Evolutionary conservation across 345 rosid genomes (phyloP).

Genomic region (Eucalyptus marginata): DNA sequence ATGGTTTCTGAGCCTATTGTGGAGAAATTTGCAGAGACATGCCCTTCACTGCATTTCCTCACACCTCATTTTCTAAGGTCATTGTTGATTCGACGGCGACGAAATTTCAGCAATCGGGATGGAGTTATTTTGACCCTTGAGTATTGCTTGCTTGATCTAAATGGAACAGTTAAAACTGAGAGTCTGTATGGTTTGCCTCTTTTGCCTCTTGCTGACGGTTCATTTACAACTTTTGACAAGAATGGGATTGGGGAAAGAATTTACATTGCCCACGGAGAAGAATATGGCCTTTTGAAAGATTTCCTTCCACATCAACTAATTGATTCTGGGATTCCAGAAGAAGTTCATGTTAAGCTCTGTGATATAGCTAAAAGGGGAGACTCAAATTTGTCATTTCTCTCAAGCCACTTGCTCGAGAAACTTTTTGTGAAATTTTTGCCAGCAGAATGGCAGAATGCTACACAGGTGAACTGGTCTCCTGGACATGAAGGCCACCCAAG

Average conservation of each 20-base stretch:
- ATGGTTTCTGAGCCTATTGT: slow-evolving; percentile 52
- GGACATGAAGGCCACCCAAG: slow-evolving; percentile 75
- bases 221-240: slow-evolving; percentile 64
- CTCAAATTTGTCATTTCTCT: slow-evolving; percentile 66
- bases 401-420: slow-evolving; percentile 77
- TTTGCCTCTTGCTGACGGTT: slow-evolving; percentile 84
- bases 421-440: slow-evolving; percentile 81
- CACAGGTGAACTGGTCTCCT: slow-evolving; percentile 69
- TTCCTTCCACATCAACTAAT: slow-evolving; percentile 72
- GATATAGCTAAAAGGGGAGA: slow-evolving; percentile 58
- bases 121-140: slow-evolving; percentile 71
- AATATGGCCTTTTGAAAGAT: slow-evolving; percentile 75
- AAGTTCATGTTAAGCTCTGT: slow-evolving; percentile 51
- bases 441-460: slow-evolving; percentile 70
- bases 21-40: slow-evolving; percentile 56
- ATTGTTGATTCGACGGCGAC: slow-evolving; percentile 59
- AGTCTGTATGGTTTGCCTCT: slow-evolving; percentile 65
- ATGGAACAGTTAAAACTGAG: slow-evolving; percentile 31
- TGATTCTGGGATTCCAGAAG: slow-evolving; percentile 50
- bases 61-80: slow-evolving; percentile 66
- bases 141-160: slow-evolving; percentile 76
- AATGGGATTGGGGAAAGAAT: slow-evolving; percentile 69
- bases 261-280: slow-evolving; percentile 57
- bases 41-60: slow-evolving; percentile 67
- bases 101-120: slow-evolving; percentile 49